Conservation (phyloP, 306 rosid species). For the Quercus parvula region DNA sequence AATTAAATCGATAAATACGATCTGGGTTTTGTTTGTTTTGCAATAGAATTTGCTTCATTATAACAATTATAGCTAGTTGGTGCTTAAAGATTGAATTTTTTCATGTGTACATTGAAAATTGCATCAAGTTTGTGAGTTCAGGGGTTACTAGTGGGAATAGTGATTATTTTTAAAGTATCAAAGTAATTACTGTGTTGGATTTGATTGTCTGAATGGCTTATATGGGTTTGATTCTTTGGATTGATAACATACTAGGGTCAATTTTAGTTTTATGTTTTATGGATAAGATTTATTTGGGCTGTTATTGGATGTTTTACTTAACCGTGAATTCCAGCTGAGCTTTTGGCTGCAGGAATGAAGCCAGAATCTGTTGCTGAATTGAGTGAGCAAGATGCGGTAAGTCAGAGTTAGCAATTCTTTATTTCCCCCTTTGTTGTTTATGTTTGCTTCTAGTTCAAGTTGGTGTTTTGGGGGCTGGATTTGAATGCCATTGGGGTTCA, state of each 20-base stretch:
- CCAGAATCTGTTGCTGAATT: conserved; percentile 20
- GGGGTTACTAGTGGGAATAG: not conserved
- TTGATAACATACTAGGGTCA: not conserved
- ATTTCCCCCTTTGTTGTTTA: not conserved
- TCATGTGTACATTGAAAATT: too few species aligned
- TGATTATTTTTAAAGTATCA: not conserved
- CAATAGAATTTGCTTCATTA: not conserved
- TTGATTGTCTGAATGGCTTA: not conserved
- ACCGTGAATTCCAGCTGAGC: conserved; percentile 33
- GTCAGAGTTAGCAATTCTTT: not conserved
- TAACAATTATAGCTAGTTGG: not conserved
- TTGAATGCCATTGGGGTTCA: not conserved
- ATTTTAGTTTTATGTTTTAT: not conserved
- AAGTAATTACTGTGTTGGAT: not conserved
- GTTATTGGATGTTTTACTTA: conserved; percentile 10
- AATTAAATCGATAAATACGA: not conserved
- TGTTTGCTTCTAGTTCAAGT: conserved; percentile 9
- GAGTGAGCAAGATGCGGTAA: conserved; percentile 39
- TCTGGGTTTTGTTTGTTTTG: not conserved
- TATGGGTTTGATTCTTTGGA: not conserved
- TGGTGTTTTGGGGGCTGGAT: not conserved
- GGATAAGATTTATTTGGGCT: not conserved
- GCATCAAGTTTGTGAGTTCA: too few species aligned
- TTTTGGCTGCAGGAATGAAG: conserved; percentile 24
- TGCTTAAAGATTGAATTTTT: not conserved